Percentiles rank a stretch among this genome's conserved stretches.
These are phyloP conservation scores for Cladosporium halotolerans DNA, from an alignment of 2,329 filamentous ascomycete species.

Conservation along the genomic window DNA sequence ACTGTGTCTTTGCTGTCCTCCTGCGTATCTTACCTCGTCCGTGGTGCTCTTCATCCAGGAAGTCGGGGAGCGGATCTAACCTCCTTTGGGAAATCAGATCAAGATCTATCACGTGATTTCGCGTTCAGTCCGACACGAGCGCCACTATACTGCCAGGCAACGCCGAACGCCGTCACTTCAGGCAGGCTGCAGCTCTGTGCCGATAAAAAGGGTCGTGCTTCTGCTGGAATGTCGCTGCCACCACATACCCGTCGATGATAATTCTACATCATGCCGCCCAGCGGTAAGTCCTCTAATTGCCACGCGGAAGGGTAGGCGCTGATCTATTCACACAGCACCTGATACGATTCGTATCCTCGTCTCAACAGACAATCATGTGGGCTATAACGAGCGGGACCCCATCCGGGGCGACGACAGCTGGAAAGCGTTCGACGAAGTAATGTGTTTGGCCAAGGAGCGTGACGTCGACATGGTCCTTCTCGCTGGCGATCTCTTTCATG, in stretches of 20 bases:
- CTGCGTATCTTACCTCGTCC: neutral
- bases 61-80: neutral
- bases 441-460: slow-evolving; percentile 75
- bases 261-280: neutral
- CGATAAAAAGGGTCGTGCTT: neutral
- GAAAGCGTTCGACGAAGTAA: slow-evolving; percentile 91
- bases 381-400: slow-evolving; percentile 86
- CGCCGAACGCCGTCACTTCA: neutral
- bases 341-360: slow-evolving; percentile 94
- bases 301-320: neutral
- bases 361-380: slow-evolving; percentile 95
- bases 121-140: neutral
- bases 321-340: neutral
- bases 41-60: too few species aligned
- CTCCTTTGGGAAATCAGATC: slow-evolving; percentile 2
- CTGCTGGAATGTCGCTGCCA: neutral
- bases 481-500: slow-evolving; percentile 91
- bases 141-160: neutral
- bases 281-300: neutral
- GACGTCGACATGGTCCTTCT: slow-evolving; percentile 98
- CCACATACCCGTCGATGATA: neutral
- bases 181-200: neutral
- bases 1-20: neutral
- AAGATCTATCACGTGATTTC: neutral
- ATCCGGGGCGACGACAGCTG: slow-evolving; percentile 96